Evolutionary conservation across 495 filamentous ascomycete species (phyloP).

Genomic region (Neurospora tetrasperma): DNA sequence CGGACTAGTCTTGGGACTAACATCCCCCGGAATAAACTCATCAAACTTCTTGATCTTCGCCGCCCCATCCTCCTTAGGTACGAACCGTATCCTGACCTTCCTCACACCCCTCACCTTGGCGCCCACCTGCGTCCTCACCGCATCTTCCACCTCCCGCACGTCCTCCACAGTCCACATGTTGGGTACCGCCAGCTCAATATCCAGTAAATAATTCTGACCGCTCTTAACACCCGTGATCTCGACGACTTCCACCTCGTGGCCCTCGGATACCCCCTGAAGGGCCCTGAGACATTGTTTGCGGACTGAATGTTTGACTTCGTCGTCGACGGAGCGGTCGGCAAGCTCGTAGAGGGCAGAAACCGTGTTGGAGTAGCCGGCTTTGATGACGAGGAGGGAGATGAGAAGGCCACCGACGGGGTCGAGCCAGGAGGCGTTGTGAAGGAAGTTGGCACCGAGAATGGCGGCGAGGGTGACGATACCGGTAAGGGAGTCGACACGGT

Average conservation of each 20-base stretch:
- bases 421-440: constrained; percentile 75
- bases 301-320: constrained; percentile 66
- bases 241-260: constrained; percentile 46
- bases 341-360: constrained; percentile 71
- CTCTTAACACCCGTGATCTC: constrained; percentile 83
- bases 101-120: constrained; percentile 70
- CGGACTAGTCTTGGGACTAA: constrained; percentile 50
- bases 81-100: constrained; percentile 70
- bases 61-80: constrained; percentile 45
- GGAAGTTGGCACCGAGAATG: constrained; percentile 80
- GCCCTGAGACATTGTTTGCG: constrained; percentile 50
- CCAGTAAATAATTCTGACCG: constrained; percentile 89
- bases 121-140: constrained; percentile 58
- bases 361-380: constrained; percentile 82
- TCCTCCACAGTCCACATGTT: constrained; percentile 58
- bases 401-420: constrained; percentile 91
- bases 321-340: constrained; percentile 78
- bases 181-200: constrained; percentile 74
- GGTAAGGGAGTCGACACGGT: constrained; percentile 90
- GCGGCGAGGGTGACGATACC: constrained; percentile 82
- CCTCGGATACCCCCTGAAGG: constrained; percentile 37
- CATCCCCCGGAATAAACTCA: constrained; percentile 66
- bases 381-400: constrained; percentile 86
- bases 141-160: constrained; percentile 57
- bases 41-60: constrained; percentile 54